A percentile compares a stretch with the other conserved stretches of the same genome.
Evolutionary conservation across 176 grass and related monocot species (phyloP).

Genomic region (Typha latifolia): DNA sequence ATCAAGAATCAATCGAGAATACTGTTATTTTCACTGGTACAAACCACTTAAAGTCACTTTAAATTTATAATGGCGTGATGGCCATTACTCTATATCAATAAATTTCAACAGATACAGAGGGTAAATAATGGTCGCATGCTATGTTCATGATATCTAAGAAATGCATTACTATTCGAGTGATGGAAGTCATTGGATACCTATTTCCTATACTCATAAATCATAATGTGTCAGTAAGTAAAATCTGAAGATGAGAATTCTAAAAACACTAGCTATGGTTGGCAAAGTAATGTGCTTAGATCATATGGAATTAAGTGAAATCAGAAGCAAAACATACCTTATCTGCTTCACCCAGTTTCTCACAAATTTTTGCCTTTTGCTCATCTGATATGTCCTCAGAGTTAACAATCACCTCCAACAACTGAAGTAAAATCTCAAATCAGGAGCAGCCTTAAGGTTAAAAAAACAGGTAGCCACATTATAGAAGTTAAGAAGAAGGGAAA

Average conservation of each 20-base stretch:
- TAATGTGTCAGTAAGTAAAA: background rate
- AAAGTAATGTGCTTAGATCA: background rate
- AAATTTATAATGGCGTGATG: no score
- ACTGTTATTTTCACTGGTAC: no score
- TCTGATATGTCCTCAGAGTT: constrained; percentile 63
- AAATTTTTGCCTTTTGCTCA: constrained; percentile 89
- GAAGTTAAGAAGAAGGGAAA: constrained; percentile 4
- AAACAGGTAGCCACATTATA: constrained; percentile 6
- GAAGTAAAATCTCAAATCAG: constrained; percentile 29
- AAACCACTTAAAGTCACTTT: no score
- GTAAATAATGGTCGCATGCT: no score
- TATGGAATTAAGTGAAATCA: constrained; percentile 1
- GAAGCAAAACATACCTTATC: constrained; percentile 72
- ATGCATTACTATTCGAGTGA: background rate
- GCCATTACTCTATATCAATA: no score
- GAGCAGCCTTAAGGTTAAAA: constrained; percentile 12
- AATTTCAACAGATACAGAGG: no score
- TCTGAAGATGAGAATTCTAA: background rate
- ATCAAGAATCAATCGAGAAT: no score
- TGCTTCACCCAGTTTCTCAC: constrained; percentile 83
- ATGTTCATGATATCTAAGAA: no score
- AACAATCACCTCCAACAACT: constrained; percentile 85
- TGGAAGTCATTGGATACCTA: background rate
- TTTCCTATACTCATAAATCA: background rate
- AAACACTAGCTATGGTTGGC: background rate